phyloP scores from a whole-genome alignment of 345 rosid species.

The Eucalyptus melliodora region DNA sequence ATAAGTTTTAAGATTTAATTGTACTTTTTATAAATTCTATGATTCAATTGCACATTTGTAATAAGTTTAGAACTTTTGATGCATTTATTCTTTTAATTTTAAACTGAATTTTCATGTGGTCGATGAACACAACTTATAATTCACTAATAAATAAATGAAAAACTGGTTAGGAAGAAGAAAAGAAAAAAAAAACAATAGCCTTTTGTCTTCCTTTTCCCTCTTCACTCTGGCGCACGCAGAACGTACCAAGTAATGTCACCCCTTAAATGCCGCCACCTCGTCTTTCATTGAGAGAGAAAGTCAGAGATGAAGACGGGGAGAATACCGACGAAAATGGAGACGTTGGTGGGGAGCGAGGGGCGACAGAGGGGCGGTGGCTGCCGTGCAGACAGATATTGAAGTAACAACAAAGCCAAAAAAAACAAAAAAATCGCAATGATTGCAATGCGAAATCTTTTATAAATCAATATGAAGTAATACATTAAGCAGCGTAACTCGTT shows the following conservation, averaged over 20 bases:
- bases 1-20: neutral
- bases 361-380: neutral
- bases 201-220: neutral
- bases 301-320: neutral
- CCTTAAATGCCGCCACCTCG: neutral
- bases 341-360: neutral
- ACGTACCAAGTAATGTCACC: neutral
- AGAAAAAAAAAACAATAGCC: neutral
- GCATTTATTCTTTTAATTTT: neutral
- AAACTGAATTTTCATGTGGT: neutral
- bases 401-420: no score
- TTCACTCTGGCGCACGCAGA: neutral
- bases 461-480: neutral
- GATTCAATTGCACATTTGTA: rapidly evolving
- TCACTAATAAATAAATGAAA: neutral
- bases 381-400: neutral
- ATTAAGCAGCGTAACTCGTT: neutral
- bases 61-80: neutral
- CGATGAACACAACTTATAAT: neutral
- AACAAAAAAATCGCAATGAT: no score
- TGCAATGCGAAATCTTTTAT: neutral
- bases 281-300: neutral
- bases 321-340: neutral
- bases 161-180: neutral
- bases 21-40: neutral